These are phyloP conservation scores for Crithidia fasciculata DNA, from an alignment of 208 protist species.

Conservation along the genomic window DNA sequence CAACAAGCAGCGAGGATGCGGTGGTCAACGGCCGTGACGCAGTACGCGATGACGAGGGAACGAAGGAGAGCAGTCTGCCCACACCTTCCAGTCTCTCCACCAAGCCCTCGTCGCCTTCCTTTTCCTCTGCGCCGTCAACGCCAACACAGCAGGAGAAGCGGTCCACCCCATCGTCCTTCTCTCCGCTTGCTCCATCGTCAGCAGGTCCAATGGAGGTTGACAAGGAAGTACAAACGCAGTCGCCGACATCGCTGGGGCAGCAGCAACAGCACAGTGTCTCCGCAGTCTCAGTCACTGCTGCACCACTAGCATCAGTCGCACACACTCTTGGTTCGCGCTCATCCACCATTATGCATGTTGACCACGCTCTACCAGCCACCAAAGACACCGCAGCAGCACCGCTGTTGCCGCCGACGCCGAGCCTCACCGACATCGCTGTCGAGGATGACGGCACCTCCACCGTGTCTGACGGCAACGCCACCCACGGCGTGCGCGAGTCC, in stretches of 20 bases:
- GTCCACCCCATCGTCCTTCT: neutral
- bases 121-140: neutral
- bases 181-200: neutral
- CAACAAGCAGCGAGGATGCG: too few relatives aligned
- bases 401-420: neutral
- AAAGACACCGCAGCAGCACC: neutral
- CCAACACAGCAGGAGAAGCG: neutral
- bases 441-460: conserved; percentile 3
- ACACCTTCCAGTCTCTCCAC: neutral
- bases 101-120: neutral
- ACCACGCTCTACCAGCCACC: neutral
- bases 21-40: too few relatives aligned
- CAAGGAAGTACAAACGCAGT: too few relatives aligned
- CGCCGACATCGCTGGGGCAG: too few relatives aligned
- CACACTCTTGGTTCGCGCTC: too few relatives aligned
- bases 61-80: neutral
- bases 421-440: conserved; percentile 8
- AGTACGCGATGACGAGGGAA: neutral
- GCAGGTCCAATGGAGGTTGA: neutral
- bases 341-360: too few relatives aligned
- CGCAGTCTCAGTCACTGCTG: too few relatives aligned
- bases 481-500: neutral
- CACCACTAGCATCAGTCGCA: too few relatives aligned
- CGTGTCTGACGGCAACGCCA: neutral
- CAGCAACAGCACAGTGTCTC: too few relatives aligned